Conservation (phyloP, 352 stramenopile genomes). For the Globisporangium emineosum region DNA sequence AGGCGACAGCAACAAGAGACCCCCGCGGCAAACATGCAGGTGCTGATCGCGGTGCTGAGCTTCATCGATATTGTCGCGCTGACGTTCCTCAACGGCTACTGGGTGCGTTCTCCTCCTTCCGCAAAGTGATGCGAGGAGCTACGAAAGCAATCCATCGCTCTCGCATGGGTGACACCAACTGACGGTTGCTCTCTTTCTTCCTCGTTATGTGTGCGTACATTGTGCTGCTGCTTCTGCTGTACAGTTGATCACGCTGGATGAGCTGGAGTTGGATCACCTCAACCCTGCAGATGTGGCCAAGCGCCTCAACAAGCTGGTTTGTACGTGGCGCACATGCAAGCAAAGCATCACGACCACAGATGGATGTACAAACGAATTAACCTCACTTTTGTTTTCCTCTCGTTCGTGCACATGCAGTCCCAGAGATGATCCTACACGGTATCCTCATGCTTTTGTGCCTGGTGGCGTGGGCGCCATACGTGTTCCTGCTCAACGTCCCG, state of each 20-base stretch:
- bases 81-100: slow-evolving; percentile 88
- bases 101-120: slow-evolving; percentile 37
- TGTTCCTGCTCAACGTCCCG: slow-evolving; percentile 79
- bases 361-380: background rate
- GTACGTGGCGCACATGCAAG: slow-evolving; percentile 28
- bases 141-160: background rate
- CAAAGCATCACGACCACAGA: background rate
- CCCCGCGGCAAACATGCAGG: slow-evolving; percentile 41
- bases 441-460: slow-evolving; percentile 75
- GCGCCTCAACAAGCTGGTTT: slow-evolving; percentile 84
- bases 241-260: slow-evolving; percentile 81
- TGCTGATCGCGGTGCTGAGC: slow-evolving; percentile 72
- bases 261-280: slow-evolving; percentile 84
- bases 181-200: background rate
- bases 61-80: slow-evolving; percentile 84
- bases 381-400: background rate
- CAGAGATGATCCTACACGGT: slow-evolving; percentile 79
- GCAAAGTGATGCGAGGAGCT: slow-evolving; percentile 8
- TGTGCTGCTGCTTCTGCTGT: slow-evolving; percentile 4
- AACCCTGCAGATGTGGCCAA: slow-evolving; percentile 84
- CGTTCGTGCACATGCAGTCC: slow-evolving; percentile 36
- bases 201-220: slow-evolving; percentile 4
- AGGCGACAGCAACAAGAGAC: background rate
- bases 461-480: slow-evolving; percentile 67
- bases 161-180: background rate